Percentiles rank a stretch among this genome's conserved stretches.
These are phyloP conservation scores for Sugiyamaella valdiviana DNA, from an alignment of 805 yeast genomes.

Conservation along the genomic window DNA sequence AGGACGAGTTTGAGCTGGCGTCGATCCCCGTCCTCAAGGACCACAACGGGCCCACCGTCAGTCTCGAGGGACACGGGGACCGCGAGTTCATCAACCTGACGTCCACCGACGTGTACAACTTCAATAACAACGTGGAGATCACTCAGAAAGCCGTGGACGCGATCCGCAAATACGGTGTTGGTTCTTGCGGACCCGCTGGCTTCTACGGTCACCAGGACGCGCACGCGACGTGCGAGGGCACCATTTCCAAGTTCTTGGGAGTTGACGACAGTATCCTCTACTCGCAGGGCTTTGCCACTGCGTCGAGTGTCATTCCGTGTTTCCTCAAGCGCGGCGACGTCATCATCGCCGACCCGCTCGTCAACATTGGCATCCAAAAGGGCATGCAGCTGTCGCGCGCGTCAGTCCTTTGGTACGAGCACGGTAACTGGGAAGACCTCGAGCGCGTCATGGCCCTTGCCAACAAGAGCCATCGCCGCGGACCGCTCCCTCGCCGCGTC, in stretches of 20 bases:
- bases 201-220: conserved; percentile 94
- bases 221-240: conserved; percentile 73
- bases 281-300: conserved; percentile 87
- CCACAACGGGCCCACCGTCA: conserved; percentile 39
- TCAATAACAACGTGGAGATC: conserved; percentile 46
- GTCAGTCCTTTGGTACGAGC: conserved; percentile 74
- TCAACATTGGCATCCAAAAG: conserved; percentile 73
- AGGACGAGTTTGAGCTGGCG: conserved; percentile 56
- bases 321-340: conserved; percentile 93
- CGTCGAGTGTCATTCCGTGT: conserved; percentile 85
- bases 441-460: conserved; percentile 56
- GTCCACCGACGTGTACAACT: conserved; percentile 62
- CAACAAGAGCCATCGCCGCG: conserved; percentile 51
- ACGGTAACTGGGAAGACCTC: conserved; percentile 80
- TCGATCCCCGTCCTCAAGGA: conserved; percentile 61
- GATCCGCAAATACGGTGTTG: conserved; percentile 77
- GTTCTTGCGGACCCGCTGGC: conserved; percentile 98
- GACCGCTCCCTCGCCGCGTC: conserved; percentile 81
- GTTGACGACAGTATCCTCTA: conserved; percentile 76
- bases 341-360: conserved; percentile 78
- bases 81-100: conserved; percentile 56
- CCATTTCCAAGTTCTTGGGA: conserved; percentile 66
- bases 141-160: conserved; percentile 49
- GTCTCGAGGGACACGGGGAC: conserved; percentile 26
- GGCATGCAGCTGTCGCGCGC: conserved; percentile 85